Evolutionary conservation across 2,329 filamentous ascomycete genomes (phyloP), one percentile per base, ranked within the genome.

Genomic region (Diaporthe sp.): DNA sequence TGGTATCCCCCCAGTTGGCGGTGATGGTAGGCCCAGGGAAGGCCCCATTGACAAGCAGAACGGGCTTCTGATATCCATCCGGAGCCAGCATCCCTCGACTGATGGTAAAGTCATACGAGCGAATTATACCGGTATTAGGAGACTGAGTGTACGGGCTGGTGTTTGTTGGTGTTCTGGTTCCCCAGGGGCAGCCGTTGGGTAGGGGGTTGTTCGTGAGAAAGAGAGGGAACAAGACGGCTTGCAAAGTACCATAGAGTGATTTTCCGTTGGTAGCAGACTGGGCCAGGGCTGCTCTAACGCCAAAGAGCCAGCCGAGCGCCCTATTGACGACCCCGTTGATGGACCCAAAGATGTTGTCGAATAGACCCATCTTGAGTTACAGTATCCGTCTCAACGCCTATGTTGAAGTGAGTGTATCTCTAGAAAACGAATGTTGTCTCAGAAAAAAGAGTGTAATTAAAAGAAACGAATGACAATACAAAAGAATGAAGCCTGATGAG

Each of bases 11-110:
- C 90, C 90, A 92, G 80, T 92, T 88, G 25, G 89, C 92, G 75
- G 88, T 87, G 71, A 95, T 90, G 19, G 87, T 85, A 1, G 93
- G 93, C 0, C 92, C 93, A 0, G 93, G 93, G 75, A 90, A 92
- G 56, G 90, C 87, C 12, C 89, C 89, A 79, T 93, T 93, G 79
- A 94, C 84, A 39, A 94, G 85, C 74, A 95, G 87, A 5, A 86
- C 86, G 6, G 83, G 76, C 73, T 81, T 85, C 73, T 87, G 80
- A 72, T 90, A 89, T 27, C 91, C 90, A 78, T 92, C 91, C 0
- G 89, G 89, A 0, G 86, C 85, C 70, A 90, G 86, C 51, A 82
- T 79, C 2, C 84, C 87, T 25, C 88, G 85, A 73, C 84, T 87
- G 73, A 91, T 80, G 5, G 85, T 87, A 74, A 90, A 89, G 75